phyloP scores from a whole-genome alignment of 2,329 filamentous ascomycete species.

The Emericellopsis atlantica region DNA sequence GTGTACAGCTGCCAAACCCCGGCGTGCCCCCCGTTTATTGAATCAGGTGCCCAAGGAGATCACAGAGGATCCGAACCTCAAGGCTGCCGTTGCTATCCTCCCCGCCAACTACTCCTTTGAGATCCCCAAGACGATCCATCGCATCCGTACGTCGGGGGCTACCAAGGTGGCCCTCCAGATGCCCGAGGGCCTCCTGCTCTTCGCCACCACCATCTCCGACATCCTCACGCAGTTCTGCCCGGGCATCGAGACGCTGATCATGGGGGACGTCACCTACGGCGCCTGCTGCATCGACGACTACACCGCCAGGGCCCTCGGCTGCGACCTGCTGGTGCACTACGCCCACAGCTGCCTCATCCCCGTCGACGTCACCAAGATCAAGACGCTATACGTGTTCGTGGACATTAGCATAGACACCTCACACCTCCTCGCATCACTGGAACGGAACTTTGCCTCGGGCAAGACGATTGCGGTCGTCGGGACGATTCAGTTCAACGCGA shows the following conservation, averaged over 20 bases:
- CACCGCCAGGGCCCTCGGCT: constrained; percentile 85
- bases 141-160: constrained; percentile 68
- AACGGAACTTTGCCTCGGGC: constrained; percentile 73
- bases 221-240: constrained; percentile 92
- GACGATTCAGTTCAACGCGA: constrained; percentile 98
- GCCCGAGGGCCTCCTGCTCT: constrained; percentile 87
- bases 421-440: constrained; percentile 76
- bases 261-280: constrained; percentile 98
- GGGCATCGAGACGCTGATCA: constrained; percentile 84
- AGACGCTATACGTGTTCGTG: constrained; percentile 95
- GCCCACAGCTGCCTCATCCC: constrained; percentile 95
- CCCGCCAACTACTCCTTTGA: constrained; percentile 98
- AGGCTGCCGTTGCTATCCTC: constrained; percentile 74
- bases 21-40: constrained; percentile 64
- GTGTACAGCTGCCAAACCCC: constrained; percentile 51
- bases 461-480: constrained; percentile 89
- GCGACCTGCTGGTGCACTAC: constrained; percentile 91
- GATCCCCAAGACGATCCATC: constrained; percentile 94
- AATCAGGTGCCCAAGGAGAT: constrained; percentile 88
- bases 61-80: constrained; percentile 71
- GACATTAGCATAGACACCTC: constrained; percentile 90
- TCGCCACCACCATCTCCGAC: constrained; percentile 95
- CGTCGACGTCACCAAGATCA: constrained; percentile 91
- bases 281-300: constrained; percentile 99
- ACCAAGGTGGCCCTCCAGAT: constrained; percentile 90